Base-by-base conservation (phyloP, 768 basidiomycete genomes). In the Scleroderma citrinum region DNA sequence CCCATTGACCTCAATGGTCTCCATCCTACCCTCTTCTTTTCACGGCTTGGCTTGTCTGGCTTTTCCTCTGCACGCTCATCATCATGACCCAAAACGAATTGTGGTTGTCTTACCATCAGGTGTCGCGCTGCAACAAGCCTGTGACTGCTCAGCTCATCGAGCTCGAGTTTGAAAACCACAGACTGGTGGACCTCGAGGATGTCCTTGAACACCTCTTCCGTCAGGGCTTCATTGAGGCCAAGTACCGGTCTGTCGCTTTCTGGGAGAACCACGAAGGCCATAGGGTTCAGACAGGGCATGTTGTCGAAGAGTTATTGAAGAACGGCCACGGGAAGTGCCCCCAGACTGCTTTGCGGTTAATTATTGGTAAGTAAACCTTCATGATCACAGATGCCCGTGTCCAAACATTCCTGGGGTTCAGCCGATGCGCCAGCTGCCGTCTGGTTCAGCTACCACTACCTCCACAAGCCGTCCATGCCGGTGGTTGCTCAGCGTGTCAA, bases 101-200 rank as follows among this genome's bases (percentile, higher is more conserved):
- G 59, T 76, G 74, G 74, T 64, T 77, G 47, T 69, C 71, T 44
- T 78, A 75, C 64, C 70, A 74, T 55, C 70, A 76, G 54, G 65
- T 64, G 32, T 78, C 75, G 37, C 74, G 74, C 40, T 62, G 58
- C 21, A 62, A 67, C 59, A 68, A 67, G 53, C 68, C 72, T 11
- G 58, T 60, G 16, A 75, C 74, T 17, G 69, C 72, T 29, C 75
- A 76, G 61, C 71, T 77, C 61, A 63, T 77, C 46, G 75, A 75
- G 56, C 64, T 77, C 48, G 68, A 72, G 53, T 69, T 69, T 53
- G 64, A 69, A 50, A 66, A 68, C 41, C 62, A 72, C 36, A 66
- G 66, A 49, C 63, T 77, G 19, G 37, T 56, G 39, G 75, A 74
- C 59, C 59, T 78, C 52, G 76, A 77, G 56, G 75, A 76, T 50